Percentiles rank a stretch among this genome's conserved stretches.
phyloP scores from a whole-genome alignment of 768 basidiomycete species.

The Lactarius tabidus region DNA sequence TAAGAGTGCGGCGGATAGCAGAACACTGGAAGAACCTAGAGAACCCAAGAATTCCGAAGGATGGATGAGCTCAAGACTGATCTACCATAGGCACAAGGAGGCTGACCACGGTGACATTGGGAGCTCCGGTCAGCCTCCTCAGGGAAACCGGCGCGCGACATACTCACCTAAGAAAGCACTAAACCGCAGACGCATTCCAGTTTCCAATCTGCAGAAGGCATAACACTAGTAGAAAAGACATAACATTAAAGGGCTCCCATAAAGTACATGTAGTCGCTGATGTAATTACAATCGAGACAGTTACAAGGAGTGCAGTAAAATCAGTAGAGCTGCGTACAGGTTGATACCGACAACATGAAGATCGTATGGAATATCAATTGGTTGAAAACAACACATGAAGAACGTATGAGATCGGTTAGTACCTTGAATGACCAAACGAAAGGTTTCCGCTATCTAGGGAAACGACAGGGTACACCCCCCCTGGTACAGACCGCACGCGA shows the following conservation, averaged over 20 bases:
- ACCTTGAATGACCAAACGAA: background rate
- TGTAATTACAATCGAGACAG: background rate
- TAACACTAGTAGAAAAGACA: background rate
- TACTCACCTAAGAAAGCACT: background rate
- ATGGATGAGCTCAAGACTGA: background rate
- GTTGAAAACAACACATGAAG: background rate
- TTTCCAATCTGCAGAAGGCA: background rate
- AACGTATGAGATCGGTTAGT: background rate
- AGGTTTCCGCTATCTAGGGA: background rate
- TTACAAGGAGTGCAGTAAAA: background rate
- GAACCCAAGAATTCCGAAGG: background rate
- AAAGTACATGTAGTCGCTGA: background rate
- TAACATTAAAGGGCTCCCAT: background rate
- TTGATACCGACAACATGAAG: background rate
- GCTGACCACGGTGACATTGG: too few species aligned
- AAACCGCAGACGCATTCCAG: background rate
- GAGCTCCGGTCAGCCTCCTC: too few species aligned
- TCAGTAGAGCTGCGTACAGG: too few species aligned
- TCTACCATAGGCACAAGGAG: too few species aligned
- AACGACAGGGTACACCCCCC: background rate
- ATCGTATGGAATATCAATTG: background rate
- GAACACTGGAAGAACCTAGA: background rate
- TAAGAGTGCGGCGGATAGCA: background rate
- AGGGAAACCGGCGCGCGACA: too few species aligned
- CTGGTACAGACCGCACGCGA: background rate